phyloP scores from a whole-genome alignment of 257 asterid genomes.

The Salvia rosmarinus region DNA sequence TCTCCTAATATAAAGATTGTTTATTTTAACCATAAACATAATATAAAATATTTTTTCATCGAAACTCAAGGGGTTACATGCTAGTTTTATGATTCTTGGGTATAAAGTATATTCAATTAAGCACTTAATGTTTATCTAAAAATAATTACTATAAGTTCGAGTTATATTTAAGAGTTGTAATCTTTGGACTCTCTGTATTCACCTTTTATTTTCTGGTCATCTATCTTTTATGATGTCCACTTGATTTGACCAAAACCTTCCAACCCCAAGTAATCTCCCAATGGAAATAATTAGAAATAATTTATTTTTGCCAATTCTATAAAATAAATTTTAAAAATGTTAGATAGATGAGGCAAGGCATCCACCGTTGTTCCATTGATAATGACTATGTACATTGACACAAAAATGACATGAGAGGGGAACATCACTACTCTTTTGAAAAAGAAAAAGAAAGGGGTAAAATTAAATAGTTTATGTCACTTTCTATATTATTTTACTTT shows the following conservation, averaged over 20 bases:
- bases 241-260: background rate
- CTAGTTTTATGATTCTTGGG: too few species aligned
- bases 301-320: background rate
- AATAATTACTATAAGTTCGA: too few species aligned
- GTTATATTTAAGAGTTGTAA: too few species aligned
- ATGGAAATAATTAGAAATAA: background rate
- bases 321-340: background rate
- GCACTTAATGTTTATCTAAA: too few species aligned
- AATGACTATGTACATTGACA: background rate
- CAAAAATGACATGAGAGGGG: background rate
- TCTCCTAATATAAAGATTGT: too few species aligned
- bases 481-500: background rate
- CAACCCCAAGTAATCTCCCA: background rate
- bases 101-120: too few species aligned
- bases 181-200: too few species aligned
- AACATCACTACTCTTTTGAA: background rate
- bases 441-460: background rate
- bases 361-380: background rate
- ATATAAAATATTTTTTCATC: too few species aligned
- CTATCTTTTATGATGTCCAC: background rate
- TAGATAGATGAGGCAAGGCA: background rate
- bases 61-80: too few species aligned
- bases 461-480: background rate
- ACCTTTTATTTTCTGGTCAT: background rate
- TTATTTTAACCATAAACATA: too few species aligned